Evolutionary conservation across 257 asterid species (phyloP), one percentile per base, ranked within the genome.

Genomic region (Solanum tacnaense): DNA sequence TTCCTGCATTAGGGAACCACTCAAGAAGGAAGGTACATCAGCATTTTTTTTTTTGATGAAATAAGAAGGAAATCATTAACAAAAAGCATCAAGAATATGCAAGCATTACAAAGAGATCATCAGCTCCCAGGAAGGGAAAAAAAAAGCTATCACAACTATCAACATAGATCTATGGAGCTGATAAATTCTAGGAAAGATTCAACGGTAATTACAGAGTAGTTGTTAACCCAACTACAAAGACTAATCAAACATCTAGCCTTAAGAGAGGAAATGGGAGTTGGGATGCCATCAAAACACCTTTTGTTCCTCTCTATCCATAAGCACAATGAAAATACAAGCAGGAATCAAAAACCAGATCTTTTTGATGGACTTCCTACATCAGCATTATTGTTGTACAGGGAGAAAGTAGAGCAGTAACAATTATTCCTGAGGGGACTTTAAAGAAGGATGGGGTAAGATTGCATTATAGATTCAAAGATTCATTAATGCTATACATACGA

Each of bases 1-100:
- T 90, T 97, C 99, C 99, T 97, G 94, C 91, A 90, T 82, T 75
- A 88, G 76, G 87, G 89, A 85, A 58, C 52, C 82, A 74, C 82
- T 74, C 82, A 35, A 35, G 52, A 74, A 10, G 82, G 49, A 74
- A 74, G 82, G 82, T 35, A 74, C 82, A 35, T 74, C 82, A 74
- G 31, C 18, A 74, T 74, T 74, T 58, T 20, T 56, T 56, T 52
- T 52, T 16, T 49, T 49, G 18, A 56, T 56, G 65, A 56, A 56
- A 56, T 58, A 58, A 7, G 25, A 58, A 58, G 67, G 67, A 58
- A 18, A 58, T 20, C 67, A 58, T 20, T 58, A 58, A 58, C 67
- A 58, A 58, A 58, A 58, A 58, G 25, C 67, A 58, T 58, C 67
- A 56, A 56, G 25, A 56, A 56, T 18, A 56, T 56, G 67, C 25